A percentile compares a stretch with the other conserved stretches of the same genome.
Evolutionary conservation across 352 stramenopile species (phyloP).

Genomic region (Plasmopara muralis): DNA sequence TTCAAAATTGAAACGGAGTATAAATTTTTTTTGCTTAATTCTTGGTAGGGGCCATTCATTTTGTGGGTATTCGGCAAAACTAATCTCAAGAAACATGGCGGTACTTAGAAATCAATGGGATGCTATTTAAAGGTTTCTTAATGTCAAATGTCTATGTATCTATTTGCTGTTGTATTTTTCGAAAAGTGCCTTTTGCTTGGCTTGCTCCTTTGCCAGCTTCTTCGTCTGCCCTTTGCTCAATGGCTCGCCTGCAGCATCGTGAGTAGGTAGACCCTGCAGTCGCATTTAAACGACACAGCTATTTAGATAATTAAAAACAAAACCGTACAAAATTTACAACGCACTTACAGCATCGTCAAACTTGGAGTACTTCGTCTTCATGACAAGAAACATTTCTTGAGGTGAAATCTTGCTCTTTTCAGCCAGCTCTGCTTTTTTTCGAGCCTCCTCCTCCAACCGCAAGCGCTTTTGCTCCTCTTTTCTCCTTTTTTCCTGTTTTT

Average conservation of each 20-base stretch:
- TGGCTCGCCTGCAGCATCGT: constrained; percentile 88
- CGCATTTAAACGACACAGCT: constrained; percentile 3
- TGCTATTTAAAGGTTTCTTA: too few relatives aligned
- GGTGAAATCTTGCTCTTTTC: constrained; percentile 88
- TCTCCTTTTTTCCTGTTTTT: constrained; percentile 62
- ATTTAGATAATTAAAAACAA: constrained; percentile 1
- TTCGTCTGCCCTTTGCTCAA: constrained; percentile 95
- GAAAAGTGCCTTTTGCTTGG: constrained; percentile 92
- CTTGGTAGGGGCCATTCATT: too few relatives aligned
- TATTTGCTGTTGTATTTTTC: constrained; percentile 61
- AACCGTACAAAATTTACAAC: background rate
- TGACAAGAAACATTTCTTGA: constrained; percentile 87
- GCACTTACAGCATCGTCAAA: constrained; percentile 82
- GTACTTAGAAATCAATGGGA: too few relatives aligned
- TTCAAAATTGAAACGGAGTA: too few relatives aligned
- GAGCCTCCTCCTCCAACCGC: constrained; percentile 60
- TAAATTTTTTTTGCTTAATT: too few relatives aligned
- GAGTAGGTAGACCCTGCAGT: constrained; percentile 89
- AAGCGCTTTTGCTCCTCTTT: constrained; percentile 79
- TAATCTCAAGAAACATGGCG: too few relatives aligned
- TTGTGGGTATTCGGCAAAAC: too few relatives aligned
- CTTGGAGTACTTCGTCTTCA: constrained; percentile 86
- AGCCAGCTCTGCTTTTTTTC: constrained; percentile 75
- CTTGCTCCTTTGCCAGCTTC: constrained; percentile 95
- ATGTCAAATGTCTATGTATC: constrained; percentile 3